Conservation (phyloP, 2,329 filamentous ascomycete genomes). For the Metarhizium sp. region DNA sequence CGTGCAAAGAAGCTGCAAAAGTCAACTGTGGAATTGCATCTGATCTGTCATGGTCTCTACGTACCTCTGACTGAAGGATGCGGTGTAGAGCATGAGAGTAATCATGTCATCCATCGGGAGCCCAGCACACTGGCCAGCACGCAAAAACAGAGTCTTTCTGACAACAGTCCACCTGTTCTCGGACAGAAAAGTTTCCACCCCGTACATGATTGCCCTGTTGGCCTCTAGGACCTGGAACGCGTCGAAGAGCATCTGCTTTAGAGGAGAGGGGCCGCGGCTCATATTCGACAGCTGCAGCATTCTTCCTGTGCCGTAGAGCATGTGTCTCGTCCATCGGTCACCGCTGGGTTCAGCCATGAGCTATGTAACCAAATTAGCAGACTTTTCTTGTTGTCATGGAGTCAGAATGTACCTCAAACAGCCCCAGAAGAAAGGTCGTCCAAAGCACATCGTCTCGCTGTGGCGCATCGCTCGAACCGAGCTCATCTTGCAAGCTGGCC, state of each 20-base stretch:
- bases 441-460: constrained; percentile 11
- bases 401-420: constrained; percentile 16
- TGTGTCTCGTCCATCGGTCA: constrained; percentile 17
- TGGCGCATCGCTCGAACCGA: not conserved
- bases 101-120: constrained; percentile 1
- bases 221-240: constrained; percentile 14
- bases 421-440: constrained; percentile 16
- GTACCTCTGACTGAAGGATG: constrained; percentile 14
- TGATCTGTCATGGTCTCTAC: not conserved
- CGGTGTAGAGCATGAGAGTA: constrained; percentile 7
- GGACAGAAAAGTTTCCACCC: constrained; percentile 12
- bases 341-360: constrained; percentile 16
- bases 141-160: not conserved
- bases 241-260: constrained; percentile 10
- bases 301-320: constrained; percentile 16
- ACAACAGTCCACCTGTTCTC: constrained; percentile 1
- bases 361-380: constrained; percentile 6
- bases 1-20: constrained; percentile 11
- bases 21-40: not conserved
- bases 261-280: not conserved
- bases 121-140: not conserved
- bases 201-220: constrained; percentile 16
- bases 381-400: not conserved
- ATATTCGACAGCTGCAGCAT: constrained; percentile 10
- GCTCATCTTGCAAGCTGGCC: constrained; percentile 3